phyloP scores from a whole-genome alignment of 108 stramenopile species.

The Cyclostephanos invisitatus region DNA sequence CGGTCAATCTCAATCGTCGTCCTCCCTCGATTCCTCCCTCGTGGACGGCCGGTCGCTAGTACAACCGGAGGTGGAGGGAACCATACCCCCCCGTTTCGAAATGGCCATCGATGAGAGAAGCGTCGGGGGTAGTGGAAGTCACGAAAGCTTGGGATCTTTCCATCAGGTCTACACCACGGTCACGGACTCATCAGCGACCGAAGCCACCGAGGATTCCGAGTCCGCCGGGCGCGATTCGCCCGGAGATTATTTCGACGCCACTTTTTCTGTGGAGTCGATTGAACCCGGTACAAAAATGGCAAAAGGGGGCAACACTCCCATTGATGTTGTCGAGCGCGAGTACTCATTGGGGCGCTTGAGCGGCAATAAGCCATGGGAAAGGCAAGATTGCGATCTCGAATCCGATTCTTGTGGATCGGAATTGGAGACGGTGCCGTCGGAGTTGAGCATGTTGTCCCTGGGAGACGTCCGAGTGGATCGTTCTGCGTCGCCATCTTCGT shows the following conservation, averaged over 20 bases:
- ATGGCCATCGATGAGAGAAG: neutral
- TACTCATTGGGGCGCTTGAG: neutral
- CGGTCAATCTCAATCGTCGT: conserved; percentile 6
- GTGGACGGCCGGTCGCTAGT: neutral
- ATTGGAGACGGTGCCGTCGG: neutral
- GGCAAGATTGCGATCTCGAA: neutral
- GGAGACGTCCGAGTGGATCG: neutral
- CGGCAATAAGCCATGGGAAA: neutral
- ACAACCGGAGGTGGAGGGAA: neutral
- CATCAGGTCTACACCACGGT: conserved; percentile 6
- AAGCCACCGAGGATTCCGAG: neutral
- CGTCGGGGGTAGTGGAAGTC: neutral
- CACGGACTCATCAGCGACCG: neutral
- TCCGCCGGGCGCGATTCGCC: conserved; percentile 2
- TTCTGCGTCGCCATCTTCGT: neutral
- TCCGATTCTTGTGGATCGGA: neutral
- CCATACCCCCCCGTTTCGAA: neutral
- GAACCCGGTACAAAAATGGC: neutral
- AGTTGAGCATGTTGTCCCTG: neutral
- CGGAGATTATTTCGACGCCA: conserved; percentile 1
- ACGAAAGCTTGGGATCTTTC: conserved; percentile 3
- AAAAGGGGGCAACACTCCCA: neutral
- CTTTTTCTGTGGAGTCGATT: neutral
- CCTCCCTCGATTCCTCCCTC: neutral
- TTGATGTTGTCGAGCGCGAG: neutral